phyloP scores from a whole-genome alignment of 345 rosid species.

The Combretum micranthum region DNA sequence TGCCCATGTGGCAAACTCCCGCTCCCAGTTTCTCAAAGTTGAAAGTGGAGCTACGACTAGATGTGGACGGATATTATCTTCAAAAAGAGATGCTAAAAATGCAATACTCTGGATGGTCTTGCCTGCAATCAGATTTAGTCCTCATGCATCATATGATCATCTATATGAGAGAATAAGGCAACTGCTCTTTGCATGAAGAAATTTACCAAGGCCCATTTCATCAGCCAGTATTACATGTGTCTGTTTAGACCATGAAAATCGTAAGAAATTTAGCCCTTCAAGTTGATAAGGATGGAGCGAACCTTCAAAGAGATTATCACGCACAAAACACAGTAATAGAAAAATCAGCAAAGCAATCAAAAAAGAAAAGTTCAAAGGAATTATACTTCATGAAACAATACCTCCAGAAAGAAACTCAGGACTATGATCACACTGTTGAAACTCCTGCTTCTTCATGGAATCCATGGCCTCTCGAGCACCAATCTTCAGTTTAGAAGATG shows the following conservation, averaged over 20 bases:
- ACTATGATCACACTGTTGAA: constrained; percentile 74
- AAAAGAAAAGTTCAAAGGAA: constrained; percentile 7
- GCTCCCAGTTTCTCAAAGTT: constrained; percentile 96
- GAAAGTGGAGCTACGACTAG: constrained; percentile 99
- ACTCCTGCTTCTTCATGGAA: constrained; percentile 60
- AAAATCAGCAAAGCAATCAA: constrained; percentile 12
- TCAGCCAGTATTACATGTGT: constrained; percentile 99
- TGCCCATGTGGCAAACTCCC: constrained; percentile 98
- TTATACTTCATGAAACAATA: constrained; percentile 19
- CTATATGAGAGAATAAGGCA: constrained; percentile 7
- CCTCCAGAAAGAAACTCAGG: constrained; percentile 95
- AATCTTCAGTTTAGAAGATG: constrained; percentile 42
- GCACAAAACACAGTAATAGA: constrained; percentile 7
- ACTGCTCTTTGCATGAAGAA: constrained; percentile 2
- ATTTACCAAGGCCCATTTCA: constrained; percentile 97
- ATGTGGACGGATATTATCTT: constrained; percentile 56
- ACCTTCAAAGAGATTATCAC: constrained; percentile 48
- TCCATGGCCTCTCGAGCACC: constrained; percentile 34
- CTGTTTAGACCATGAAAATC: constrained; percentile 94
- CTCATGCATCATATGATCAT: constrained; percentile 5
- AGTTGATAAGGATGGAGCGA: constrained; percentile 95
- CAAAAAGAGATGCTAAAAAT: constrained; percentile 86
- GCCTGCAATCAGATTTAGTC: constrained; percentile 41
- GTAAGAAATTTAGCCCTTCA: constrained; percentile 93
- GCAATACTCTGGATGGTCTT: constrained; percentile 99